Evolutionary conservation across 208 protist species (phyloP).

Genomic region (Trypanosoma vivax): DNA sequence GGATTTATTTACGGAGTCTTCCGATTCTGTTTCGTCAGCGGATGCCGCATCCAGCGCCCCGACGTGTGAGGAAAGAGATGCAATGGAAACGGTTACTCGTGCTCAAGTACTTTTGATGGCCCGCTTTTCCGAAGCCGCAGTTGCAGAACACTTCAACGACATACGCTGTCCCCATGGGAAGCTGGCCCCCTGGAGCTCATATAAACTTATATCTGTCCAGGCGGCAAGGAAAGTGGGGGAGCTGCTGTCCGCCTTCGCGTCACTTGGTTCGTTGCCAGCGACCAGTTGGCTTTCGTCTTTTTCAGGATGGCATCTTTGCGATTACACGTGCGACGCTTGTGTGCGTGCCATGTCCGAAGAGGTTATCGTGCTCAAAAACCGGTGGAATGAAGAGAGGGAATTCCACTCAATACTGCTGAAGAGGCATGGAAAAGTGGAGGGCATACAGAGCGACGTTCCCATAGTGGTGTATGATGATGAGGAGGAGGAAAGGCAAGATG

Average conservation of each 20-base stretch:
- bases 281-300: background rate
- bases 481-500: no score
- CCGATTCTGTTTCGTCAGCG: no score
- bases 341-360: conserved; percentile 29
- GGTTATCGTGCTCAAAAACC: conserved; percentile 23
- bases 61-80: background rate
- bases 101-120: conserved; percentile 4
- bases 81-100: background rate
- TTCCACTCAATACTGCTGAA: no score
- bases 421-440: no score
- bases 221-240: background rate
- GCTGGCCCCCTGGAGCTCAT: conserved; percentile 40
- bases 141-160: conserved; percentile 7
- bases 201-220: conserved; percentile 36
- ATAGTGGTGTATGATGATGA: no score
- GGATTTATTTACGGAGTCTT: no score
- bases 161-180: conserved; percentile 27
- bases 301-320: conserved; percentile 7
- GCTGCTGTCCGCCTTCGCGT: background rate
- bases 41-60: no score
- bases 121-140: background rate
- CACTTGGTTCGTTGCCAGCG: background rate
- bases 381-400: conserved; percentile 25
- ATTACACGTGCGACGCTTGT: conserved; percentile 38
- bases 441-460: no score